phyloP scores from a whole-genome alignment of 345 rosid species.

The Arabidopsis arenosa region DNA sequence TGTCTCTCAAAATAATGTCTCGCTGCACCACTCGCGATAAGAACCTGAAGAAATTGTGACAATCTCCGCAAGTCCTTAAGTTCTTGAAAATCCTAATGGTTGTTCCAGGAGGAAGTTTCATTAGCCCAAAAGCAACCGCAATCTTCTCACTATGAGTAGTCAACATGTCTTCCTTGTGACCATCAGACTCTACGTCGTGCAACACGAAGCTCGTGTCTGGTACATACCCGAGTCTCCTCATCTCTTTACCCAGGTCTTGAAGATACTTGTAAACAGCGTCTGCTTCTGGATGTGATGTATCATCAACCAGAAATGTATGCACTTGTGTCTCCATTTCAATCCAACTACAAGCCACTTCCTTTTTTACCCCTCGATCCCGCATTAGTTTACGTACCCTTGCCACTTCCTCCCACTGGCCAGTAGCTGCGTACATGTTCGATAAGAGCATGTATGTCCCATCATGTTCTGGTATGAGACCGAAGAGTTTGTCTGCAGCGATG shows the following conservation, averaged over 20 bases:
- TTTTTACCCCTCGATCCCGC: conserved; percentile 49
- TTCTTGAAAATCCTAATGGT: conserved; percentile 47
- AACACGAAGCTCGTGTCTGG: conserved; percentile 49
- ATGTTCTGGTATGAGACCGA: conserved; percentile 47
- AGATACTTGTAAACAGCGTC: conserved; percentile 45
- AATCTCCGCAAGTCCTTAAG: conserved; percentile 50
- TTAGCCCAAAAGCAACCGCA: conserved; percentile 46
- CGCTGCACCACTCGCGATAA: conserved; percentile 43
- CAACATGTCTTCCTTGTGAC: conserved; percentile 44
- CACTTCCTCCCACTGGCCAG: conserved; percentile 44
- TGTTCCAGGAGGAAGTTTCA: conserved; percentile 45
- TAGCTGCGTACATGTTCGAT: conserved; percentile 47
- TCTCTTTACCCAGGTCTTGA: conserved; percentile 40
- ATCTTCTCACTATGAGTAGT: conserved; percentile 48
- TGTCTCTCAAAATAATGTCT: conserved; percentile 47
- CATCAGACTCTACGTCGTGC: conserved; percentile 46
- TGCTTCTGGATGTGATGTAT: conserved; percentile 45
- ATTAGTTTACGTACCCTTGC: conserved; percentile 48
- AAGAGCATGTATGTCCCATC: conserved; percentile 50
- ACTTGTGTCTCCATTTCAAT: conserved; percentile 42
- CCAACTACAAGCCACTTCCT: conserved; percentile 51
- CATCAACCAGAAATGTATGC: conserved; percentile 46
- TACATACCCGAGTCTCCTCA: conserved; percentile 40
- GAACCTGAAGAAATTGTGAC: conserved; percentile 43
- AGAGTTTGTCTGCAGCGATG: conserved; percentile 47